A percentile compares a stretch with the other conserved stretches of the same genome.
These are phyloP conservation scores for Trichosphaerium sp. DNA, from an alignment of 78 protist genomes.

Conservation along the genomic window DNA sequence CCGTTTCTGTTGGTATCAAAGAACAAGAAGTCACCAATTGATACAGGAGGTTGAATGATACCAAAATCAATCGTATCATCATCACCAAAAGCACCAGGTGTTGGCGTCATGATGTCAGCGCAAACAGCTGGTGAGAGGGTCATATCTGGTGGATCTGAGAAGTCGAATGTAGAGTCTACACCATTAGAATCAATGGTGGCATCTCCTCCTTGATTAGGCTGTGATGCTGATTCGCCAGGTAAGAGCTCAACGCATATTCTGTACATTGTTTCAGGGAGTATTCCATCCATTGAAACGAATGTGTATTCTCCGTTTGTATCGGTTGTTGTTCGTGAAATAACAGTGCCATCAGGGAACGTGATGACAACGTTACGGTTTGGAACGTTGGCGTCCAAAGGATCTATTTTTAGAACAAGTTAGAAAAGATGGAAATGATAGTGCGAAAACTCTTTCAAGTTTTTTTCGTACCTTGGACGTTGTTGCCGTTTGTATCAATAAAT, in stretches of 20 bases:
- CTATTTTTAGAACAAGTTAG: too few species aligned
- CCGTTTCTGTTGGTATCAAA: constrained; percentile 21
- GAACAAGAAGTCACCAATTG: constrained; percentile 15
- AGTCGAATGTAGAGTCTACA: constrained; percentile 6
- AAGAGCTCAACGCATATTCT: too few species aligned
- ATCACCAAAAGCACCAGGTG: too few species aligned
- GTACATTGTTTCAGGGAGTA: too few species aligned
- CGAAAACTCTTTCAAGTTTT: constrained; percentile 17
- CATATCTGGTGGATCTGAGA: not conserved
- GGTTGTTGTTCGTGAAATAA: not conserved
- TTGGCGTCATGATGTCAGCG: not conserved
- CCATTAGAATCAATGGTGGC: not conserved
- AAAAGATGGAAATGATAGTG: too few species aligned
- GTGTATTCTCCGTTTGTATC: not conserved
- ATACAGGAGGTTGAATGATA: constrained; percentile 8
- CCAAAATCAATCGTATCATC: constrained; percentile 18
- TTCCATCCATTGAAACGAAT: too few species aligned
- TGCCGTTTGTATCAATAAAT: constrained; percentile 7
- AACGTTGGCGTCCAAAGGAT: too few species aligned
- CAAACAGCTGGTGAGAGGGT: not conserved
- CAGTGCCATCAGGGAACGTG: not conserved
- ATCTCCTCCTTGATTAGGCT: too few species aligned
- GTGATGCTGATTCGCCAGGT: too few species aligned
- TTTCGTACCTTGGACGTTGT: constrained; percentile 13
- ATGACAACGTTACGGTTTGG: too few species aligned